These are phyloP conservation scores for Oryza brachyantha DNA, from an alignment of 176 grass and related monocot genomes.

Conservation along the genomic window DNA sequence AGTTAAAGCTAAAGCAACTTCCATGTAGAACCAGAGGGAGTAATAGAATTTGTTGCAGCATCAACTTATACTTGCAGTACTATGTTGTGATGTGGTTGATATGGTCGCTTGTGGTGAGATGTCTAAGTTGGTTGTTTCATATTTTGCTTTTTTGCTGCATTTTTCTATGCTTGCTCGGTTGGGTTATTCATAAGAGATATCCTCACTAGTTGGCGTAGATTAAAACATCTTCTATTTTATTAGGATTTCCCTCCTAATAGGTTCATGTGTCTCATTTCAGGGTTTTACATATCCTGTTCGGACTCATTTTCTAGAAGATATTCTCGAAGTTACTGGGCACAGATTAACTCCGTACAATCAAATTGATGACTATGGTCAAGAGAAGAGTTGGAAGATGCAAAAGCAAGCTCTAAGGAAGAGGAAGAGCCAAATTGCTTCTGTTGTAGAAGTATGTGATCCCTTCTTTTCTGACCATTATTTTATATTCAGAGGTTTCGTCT, in stretches of 20 bases:
- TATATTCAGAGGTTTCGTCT: slow-evolving; percentile 14
- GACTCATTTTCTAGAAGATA: slow-evolving; percentile 84
- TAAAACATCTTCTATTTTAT: not conserved
- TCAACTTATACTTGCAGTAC: not conserved
- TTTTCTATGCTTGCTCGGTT: not conserved
- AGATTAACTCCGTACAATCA: slow-evolving; percentile 91
- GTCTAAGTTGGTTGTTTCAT: not conserved
- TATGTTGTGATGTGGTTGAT: not conserved
- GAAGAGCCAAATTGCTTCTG: slow-evolving; percentile 96
- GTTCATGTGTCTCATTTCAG: slow-evolving; percentile 42
- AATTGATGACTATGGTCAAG: slow-evolving; percentile 99
- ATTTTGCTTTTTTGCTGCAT: not conserved
- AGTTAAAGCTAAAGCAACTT: not conserved
- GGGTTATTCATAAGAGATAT: slow-evolving; percentile 6
- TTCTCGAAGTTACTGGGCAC: slow-evolving; percentile 83
- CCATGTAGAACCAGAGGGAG: not conserved
- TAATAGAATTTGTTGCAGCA: not conserved
- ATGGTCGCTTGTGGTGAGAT: not conserved
- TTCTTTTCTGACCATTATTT: slow-evolving; percentile 1
- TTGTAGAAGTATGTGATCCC: slow-evolving; percentile 65
- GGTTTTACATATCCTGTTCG: slow-evolving; percentile 96
- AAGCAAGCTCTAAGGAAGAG: slow-evolving; percentile 85
- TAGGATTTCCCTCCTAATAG: slow-evolving; percentile 1
- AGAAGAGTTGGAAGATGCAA: slow-evolving; percentile 99
- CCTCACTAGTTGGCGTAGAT: not conserved